Base-by-base conservation (phyloP, 1,284 basidiomycete species). In the Somion occarium region DNA sequence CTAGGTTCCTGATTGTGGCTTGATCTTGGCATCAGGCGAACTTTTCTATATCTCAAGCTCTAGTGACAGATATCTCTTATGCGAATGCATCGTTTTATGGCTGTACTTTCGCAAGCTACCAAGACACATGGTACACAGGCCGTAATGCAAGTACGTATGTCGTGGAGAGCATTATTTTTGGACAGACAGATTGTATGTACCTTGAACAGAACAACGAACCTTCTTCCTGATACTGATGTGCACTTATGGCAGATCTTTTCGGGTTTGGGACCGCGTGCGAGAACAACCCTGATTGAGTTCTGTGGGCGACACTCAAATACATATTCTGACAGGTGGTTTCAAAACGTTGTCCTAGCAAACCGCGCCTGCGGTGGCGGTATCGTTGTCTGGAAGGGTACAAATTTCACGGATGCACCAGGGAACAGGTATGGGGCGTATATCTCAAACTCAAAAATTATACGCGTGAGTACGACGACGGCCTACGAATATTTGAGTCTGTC, bases 1-100 rank as follows among this genome's bases (percentile, higher is more conserved):
- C n/a, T n/a, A n/a, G n/a, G n/a, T n/a, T n/a, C n/a, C n/a, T n/a
- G n/a, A n/a, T n/a, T n/a, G n/a, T n/a, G n/a, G n/a, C n/a, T n/a
- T n/a, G n/a, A n/a, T n/a, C n/a, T n/a, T n/a, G n/a, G n/a, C n/a
- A n/a, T 5, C 49, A 82, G 82, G 79, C 78, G 19, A 74, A 82
- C 51, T 80, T 75, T 50, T 64, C 78, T 0, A 80, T 83, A 23
- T 75, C 80, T 4, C 82, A 76, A 62, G 82, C 82, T 1, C 67
- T 85, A 3, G 80, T 76, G 5, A 81, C 75, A 4, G 75, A 80
- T 56, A 76, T 83, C 41, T 79, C 76, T 1, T 78, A 81, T 50
- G 74, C 82, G 1, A 84, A 84, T 52, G 80, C 80, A 9, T 85
- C 82, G 0, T 85, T 85, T 62, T 87, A 86, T 54, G 81, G 79